Base-by-base conservation (phyloP, 345 rosid genomes). In the Citrus australasica region DNA sequence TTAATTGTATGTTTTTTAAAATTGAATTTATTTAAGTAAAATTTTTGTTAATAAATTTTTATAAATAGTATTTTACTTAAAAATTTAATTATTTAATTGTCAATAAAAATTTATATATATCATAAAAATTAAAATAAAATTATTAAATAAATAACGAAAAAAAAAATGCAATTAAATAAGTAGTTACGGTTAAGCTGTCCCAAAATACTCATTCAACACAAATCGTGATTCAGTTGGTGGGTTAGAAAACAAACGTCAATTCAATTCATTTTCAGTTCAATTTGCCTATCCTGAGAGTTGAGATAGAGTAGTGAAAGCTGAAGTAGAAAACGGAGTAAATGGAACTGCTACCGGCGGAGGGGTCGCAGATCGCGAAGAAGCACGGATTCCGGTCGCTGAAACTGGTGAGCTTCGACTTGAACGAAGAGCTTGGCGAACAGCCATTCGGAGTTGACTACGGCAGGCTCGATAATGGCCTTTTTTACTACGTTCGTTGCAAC, bases 341-440 rank as follows among this genome's bases (percentile, higher is more conserved):
- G 98, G 90, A 90, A 81, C 88, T 92, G 86, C 84, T 93, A 28
- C 86, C 87, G 21, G 86, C 86, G 73, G 95, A 93, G 84, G 82
- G 84, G 69, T 76, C 95, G n/a, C 86, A 71, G 86, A 81, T 86
- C 46, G 74, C 86, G 77, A 88, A 82, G 85, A 88, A 89, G 70
- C 94, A 88, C 8, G 89, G 98, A 4, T 95, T 95, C 83, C 85
- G 98, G 86, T 92, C 98, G 66, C 89, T 95, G 83, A 92, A 95
- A 79, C 74, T 90, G 83, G 84, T 88, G 86, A 88, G 81, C 77
- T 83, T 93, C 38, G 97, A 89, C 82, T 69, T 86, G 85, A 90
- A 79, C 46, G 84, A 86, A 22, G 78, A 78, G 62, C 88, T 95
- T 13, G 92, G 87, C 21, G 84, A 85, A 62, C 84, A 87, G 53